These are phyloP conservation scores for Gentiana dahurica DNA, from an alignment of 257 asterid species.

Conservation along the genomic window DNA sequence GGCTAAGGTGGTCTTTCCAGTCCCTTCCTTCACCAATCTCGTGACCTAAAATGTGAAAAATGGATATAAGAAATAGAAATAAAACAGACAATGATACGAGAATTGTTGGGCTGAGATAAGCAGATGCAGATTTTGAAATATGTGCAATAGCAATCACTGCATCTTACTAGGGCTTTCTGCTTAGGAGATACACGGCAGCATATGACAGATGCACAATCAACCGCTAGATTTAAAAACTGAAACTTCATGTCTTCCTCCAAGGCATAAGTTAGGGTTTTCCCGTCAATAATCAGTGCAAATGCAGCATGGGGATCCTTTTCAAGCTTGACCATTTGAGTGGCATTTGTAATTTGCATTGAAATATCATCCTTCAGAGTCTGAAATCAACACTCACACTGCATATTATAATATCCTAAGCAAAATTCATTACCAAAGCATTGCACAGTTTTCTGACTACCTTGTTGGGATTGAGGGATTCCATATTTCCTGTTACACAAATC, in stretches of 20 bases:
- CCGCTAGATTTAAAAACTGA: slow-evolving; percentile 74
- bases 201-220: slow-evolving; percentile 89
- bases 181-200: slow-evolving; percentile 99
- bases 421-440: slow-evolving; percentile 10
- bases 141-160: slow-evolving; percentile 3
- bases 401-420: slow-evolving; percentile 13
- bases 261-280: slow-evolving; percentile 68
- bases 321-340: slow-evolving; percentile 65
- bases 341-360: slow-evolving; percentile 70
- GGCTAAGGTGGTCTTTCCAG: slow-evolving; percentile 89
- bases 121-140: neutral
- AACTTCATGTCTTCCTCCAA: slow-evolving; percentile 77
- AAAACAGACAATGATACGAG: neutral
- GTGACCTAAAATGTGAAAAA: slow-evolving; percentile 51
- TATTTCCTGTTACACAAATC: slow-evolving; percentile 45
- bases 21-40: slow-evolving; percentile 90
- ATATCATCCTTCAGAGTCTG: slow-evolving; percentile 64
- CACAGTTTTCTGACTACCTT: slow-evolving; percentile 37
- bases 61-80: slow-evolving; percentile 8
- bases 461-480: slow-evolving; percentile 39
- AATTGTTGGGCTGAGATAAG: neutral
- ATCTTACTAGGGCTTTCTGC: slow-evolving; percentile 89
- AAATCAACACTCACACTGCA: slow-evolving; percentile 12
- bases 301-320: slow-evolving; percentile 95
- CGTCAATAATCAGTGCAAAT: slow-evolving; percentile 91